phyloP scores from a whole-genome alignment of 345 rosid species.

The Isatis tinctoria region DNA sequence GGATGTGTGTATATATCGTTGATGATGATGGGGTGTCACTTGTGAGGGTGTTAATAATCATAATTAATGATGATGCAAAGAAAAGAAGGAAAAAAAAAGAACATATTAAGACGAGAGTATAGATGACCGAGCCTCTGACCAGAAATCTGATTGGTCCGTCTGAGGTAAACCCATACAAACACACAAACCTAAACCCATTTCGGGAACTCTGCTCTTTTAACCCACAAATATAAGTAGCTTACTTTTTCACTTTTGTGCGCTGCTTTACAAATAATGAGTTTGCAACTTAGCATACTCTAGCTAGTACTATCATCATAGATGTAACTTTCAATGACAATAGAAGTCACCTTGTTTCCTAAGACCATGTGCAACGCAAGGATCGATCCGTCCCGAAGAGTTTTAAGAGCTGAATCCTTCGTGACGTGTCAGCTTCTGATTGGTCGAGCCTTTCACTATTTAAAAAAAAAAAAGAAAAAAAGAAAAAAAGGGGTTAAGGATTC shows the following conservation, averaged over 20 bases:
- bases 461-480: too few species aligned
- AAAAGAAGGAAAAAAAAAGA: too few species aligned
- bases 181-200: slow-evolving; percentile 20
- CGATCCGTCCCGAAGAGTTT: too few species aligned
- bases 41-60: background rate
- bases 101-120: background rate
- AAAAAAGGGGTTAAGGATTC: too few species aligned
- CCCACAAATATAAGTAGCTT: slow-evolving; percentile 15
- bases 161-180: slow-evolving; percentile 6
- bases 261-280: slow-evolving; percentile 4
- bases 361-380: too few species aligned
- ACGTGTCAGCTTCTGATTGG: too few species aligned
- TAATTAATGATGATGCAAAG: background rate
- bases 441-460: too few species aligned
- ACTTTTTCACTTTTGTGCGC: background rate
- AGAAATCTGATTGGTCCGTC: slow-evolving; percentile 7
- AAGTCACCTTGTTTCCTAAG: too few species aligned
- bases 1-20: background rate
- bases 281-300: slow-evolving; percentile 13
- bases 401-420: too few species aligned
- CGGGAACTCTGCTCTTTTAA: slow-evolving; percentile 20
- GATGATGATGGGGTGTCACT: slow-evolving; percentile 14
- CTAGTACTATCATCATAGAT: slow-evolving; percentile 7
- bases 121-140: slow-evolving; percentile 27
- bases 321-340: slow-evolving; percentile 7